Evolutionary conservation across 2,329 filamentous ascomycete genomes (phyloP).

Genomic region (Cercospora berteroae): DNA sequence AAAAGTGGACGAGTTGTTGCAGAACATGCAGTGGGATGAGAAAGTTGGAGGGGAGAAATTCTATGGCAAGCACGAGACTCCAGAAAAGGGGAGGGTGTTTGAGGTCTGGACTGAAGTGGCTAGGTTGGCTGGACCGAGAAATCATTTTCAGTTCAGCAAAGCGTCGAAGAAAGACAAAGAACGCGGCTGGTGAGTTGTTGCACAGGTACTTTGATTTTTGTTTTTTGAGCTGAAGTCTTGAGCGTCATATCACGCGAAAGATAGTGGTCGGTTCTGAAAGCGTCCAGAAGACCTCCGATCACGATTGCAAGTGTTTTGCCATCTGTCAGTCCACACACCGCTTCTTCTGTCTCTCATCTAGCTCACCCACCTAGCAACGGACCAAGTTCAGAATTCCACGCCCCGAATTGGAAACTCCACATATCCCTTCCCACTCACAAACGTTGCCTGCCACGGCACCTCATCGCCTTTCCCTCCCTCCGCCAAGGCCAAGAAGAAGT

Average conservation of each 20-base stretch:
- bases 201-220: too few species aligned
- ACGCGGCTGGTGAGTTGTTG: not conserved
- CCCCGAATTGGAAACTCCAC: conserved; percentile 13
- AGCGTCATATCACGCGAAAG: not conserved
- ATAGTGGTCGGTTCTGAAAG: not conserved
- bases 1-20: not conserved
- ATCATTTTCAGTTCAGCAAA: not conserved
- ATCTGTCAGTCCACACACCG: too few species aligned
- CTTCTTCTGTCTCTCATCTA: not conserved
- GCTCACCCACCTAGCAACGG: not conserved
- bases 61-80: not conserved
- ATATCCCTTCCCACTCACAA: conserved; percentile 24
- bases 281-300: too few species aligned
- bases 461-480: conserved; percentile 2
- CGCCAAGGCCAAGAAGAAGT: conserved; percentile 21
- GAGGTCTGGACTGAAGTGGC: not conserved
- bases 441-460: conserved; percentile 27
- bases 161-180: not conserved
- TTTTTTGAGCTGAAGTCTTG: not conserved
- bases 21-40: not conserved
- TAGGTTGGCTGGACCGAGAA: not conserved
- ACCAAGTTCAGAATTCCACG: not conserved
- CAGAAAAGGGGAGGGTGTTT: not conserved
- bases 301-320: too few species aligned
- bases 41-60: not conserved